Evolutionary conservation across 1,284 basidiomycete species (phyloP), one percentile per base, ranked within the genome.

Genomic region (Agaricales sp.): DNA sequence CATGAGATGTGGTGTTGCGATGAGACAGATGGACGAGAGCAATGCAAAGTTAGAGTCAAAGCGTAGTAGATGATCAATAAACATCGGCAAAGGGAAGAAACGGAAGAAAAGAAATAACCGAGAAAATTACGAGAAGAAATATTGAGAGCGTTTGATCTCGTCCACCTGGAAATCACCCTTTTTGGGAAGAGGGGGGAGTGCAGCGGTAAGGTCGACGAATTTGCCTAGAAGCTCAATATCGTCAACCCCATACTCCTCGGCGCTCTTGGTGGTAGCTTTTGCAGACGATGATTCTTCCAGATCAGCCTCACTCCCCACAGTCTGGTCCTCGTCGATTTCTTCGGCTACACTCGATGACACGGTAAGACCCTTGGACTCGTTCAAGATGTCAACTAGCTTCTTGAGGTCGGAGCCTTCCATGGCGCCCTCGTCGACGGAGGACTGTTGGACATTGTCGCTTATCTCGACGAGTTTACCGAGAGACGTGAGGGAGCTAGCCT

Each of bases 161-260:
- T 80, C 73, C 53, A 99, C 92, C 58, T 93, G 80, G 63, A 99
- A 98, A 50, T 75, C 71, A 52, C 95, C 96, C 69, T 92, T 91
- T 61, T 80, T 65, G 0, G 95, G 95, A 19, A 94, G 67, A 0
- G 84, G 80, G 0, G 94, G 94, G 13, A 99, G 64, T 54, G 95
- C 59, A 56, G 90, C 86, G 23, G 72, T 68, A 35, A 99, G 67
- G 54, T 82, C 73, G 52, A 95, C 77, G 62, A 92, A 95, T 67
- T 75, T 78, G 67, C 71, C 70, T 57, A 60, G 61, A 23, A 77
- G 59, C 50, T 66, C 57, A 41, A 54, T 51, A n/a, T 55, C 49
- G 14, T 56, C 63, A 19, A 59, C 57, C 21, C 64, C 61, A 21
- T 61, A 61, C 35, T 55, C 52, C 37, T 38, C 54, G 47, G 59